These are phyloP conservation scores for Fusarium sp. DNA, from an alignment of 2,329 filamentous ascomycete species.

Conservation along the genomic window DNA sequence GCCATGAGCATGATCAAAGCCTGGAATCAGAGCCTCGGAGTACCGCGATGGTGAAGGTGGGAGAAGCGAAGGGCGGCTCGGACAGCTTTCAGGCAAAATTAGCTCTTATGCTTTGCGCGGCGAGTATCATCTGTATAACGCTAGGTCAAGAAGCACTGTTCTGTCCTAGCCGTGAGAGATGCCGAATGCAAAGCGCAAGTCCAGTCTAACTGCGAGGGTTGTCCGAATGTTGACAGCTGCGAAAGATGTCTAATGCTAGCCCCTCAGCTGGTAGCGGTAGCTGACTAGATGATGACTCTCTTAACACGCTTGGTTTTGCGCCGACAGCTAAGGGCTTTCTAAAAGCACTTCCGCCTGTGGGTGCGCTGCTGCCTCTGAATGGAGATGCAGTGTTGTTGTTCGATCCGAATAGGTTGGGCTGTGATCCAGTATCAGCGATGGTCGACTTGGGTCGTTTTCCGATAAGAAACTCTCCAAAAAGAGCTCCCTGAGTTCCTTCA, in stretches of 20 bases:
- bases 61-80: no score
- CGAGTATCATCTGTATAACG: no score
- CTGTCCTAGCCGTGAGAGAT: no score
- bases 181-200: slow-evolving; percentile 46
- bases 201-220: slow-evolving; percentile 47
- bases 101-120: no score
- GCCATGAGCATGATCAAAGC: no score
- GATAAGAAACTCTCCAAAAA: slow-evolving; percentile 62
- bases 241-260: slow-evolving; percentile 51
- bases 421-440: slow-evolving; percentile 49
- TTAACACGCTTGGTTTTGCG: slow-evolving; percentile 52
- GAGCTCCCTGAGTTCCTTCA: slow-evolving; percentile 60
- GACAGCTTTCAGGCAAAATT: no score
- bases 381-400: slow-evolving; percentile 44
- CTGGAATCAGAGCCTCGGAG: no score
- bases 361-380: slow-evolving; percentile 51
- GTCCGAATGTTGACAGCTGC: slow-evolving; percentile 60
- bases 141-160: no score
- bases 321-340: slow-evolving; percentile 54
- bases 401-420: slow-evolving; percentile 61
- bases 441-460: slow-evolving; percentile 53
- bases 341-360: slow-evolving; percentile 53
- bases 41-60: no score
- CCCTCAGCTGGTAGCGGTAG: slow-evolving; percentile 54
- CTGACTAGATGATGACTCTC: slow-evolving; percentile 53